Base-by-base conservation (phyloP, 192 early-diverging fungal genomes). In the Diversispora eburnea region DNA sequence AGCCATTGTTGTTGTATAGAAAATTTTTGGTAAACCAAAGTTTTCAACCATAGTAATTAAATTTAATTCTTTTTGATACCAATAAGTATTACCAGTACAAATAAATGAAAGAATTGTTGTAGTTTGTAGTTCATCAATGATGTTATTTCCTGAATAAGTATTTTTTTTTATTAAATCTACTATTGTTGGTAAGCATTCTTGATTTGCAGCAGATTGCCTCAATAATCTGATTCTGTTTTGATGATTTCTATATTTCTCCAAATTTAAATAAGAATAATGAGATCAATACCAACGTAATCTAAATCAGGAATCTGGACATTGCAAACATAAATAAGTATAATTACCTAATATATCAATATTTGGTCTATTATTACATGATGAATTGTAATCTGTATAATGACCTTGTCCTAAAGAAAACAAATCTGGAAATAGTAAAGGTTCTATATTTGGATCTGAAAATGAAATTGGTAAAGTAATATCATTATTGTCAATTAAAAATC, bases 361-460 rank as follows among this genome's bases (percentile, higher is more conserved):
- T 4, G 19, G 4, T 54, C 4, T n/a, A 19, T 68, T 12, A 39
- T 68, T 0, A 54, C 33, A 33, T 17, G 15, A n/a, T n/a, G n/a
- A n/a, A n/a, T n/a, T n/a, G n/a, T n/a, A n/a, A n/a, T n/a, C n/a
- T n/a, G n/a, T n/a, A 54, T 39, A 68, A 3, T 68, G 19, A 9
- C 49, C 67, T 39, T 68, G 19, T 8, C 48, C 67, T 54, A 54
- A 20, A 25, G 67, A 49, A 45, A 52, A 68, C 20, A 68, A 33
- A 22, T 68, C 49, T 52, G 48, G 25, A 33, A 68, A 68, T 10
- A 15, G 13, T 13, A 68, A 39, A 12, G 67, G 48, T 68, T 68
- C 67, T 41, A 68, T 25, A 41, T 68, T n/a, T 12, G 47, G 25
- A 68, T 54, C n/a, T 17, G 22, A 4, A 41, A 68, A 52, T 12